A percentile compares a stretch with the other conserved stretches of the same genome.
These are phyloP conservation scores for Zygosaccharomyces kombuchaensis DNA, from an alignment of 805 yeast species.

Conservation along the genomic window DNA sequence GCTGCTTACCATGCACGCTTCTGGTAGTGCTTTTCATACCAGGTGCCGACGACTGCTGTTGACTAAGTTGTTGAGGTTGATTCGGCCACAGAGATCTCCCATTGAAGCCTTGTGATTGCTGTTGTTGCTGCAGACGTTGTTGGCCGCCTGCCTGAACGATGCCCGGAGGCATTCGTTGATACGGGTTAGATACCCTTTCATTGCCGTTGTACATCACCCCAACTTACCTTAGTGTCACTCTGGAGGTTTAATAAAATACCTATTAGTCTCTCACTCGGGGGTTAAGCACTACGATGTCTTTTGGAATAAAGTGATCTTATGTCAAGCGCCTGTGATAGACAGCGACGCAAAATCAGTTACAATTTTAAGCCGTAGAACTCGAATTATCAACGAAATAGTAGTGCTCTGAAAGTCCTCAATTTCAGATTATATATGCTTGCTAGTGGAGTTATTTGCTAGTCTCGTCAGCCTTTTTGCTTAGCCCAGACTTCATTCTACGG, in stretches of 20 bases:
- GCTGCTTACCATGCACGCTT: conserved; percentile 33
- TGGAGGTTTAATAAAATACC: not conserved
- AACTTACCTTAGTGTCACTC: not conserved
- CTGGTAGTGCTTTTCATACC: conserved; percentile 10
- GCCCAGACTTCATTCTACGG: conserved; percentile 11
- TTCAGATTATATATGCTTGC: not conserved
- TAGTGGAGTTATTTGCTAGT: not conserved
- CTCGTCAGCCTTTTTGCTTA: conserved; percentile 1
- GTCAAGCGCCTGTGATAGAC: not conserved
- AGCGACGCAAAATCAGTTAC: not conserved
- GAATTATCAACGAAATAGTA: not conserved
- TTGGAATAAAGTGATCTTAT: not conserved
- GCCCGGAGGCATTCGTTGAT: conserved; percentile 13
- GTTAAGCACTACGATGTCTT: not conserved
- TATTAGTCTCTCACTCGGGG: not conserved
- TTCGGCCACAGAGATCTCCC: conserved; percentile 21
- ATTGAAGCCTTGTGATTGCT: conserved; percentile 11
- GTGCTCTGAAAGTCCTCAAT: not conserved
- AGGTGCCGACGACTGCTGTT: conserved; percentile 6
- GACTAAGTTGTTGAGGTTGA: conserved; percentile 12
- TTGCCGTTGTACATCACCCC: conserved; percentile 13
- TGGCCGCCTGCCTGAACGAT: conserved; percentile 14
- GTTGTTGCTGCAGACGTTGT: conserved; percentile 14
- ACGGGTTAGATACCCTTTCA: conserved; percentile 10
- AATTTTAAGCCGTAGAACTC: not conserved